Evolutionary conservation across 176 grass and related monocot species (phyloP).

Genomic region (Bolboschoenus planiculmis): DNA sequence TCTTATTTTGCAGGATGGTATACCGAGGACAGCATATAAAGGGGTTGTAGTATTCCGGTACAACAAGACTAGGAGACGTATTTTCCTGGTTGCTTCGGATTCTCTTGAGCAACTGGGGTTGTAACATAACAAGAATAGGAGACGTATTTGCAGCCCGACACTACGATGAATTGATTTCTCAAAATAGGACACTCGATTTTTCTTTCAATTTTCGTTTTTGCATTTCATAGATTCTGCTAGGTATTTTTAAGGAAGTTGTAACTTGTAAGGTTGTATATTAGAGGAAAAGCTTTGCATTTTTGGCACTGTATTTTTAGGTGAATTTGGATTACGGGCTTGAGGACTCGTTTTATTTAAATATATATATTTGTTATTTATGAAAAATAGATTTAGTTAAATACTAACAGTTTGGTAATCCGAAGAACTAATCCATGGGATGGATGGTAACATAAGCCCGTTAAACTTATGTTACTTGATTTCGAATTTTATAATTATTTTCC

Average conservation of each 20-base stretch:
- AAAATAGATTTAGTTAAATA: not conserved
- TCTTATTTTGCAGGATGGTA: slow-evolving; percentile 52
- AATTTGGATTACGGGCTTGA: not conserved
- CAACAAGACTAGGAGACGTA: slow-evolving; percentile 44
- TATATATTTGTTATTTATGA: no score
- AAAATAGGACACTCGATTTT: not conserved
- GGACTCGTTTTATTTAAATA: not conserved
- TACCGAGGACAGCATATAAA: slow-evolving; percentile 95
- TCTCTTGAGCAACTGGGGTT: slow-evolving; percentile 51
- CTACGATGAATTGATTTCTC: not conserved
- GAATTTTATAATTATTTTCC: no score
- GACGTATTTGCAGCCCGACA: not conserved
- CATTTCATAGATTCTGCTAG: not conserved
- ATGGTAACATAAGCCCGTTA: no score
- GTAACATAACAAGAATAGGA: slow-evolving; percentile 6
- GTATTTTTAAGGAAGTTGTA: not conserved
- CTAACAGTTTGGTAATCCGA: not conserved
- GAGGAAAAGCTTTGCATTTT: not conserved
- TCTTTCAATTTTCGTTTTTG: slow-evolving; percentile 12
- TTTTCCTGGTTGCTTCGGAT: slow-evolving; percentile 60
- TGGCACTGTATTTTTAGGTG: not conserved
- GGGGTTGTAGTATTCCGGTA: slow-evolving; percentile 82
- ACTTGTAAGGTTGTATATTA: slow-evolving; percentile 10
- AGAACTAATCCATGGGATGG: no score
- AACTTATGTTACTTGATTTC: no score